phyloP scores from a whole-genome alignment of 768 basidiomycete genomes.

The Postia placenta region DNA sequence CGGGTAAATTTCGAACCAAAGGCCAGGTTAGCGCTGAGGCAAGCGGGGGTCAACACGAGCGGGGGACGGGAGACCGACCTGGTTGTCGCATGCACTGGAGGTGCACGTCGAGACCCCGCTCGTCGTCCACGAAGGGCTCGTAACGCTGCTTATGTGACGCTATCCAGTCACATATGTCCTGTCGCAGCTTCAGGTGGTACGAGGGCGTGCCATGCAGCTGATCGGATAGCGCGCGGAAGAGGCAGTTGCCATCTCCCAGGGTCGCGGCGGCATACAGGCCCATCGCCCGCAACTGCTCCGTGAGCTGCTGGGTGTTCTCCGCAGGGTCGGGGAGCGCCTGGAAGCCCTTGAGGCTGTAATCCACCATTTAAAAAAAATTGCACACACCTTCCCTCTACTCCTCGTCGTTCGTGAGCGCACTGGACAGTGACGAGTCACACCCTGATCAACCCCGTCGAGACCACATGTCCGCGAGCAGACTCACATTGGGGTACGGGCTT shows the following conservation, averaged over 20 bases:
- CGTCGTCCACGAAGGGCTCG: slow-evolving; percentile 83
- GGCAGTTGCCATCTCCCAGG: slow-evolving; percentile 87
- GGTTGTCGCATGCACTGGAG: slow-evolving; percentile 73
- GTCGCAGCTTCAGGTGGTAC: slow-evolving; percentile 60
- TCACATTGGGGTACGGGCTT: slow-evolving; percentile 34
- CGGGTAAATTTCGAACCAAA: neutral
- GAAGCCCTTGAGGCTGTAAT: slow-evolving; percentile 7
- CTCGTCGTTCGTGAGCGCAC: slow-evolving; percentile 54
- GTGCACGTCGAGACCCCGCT: slow-evolving; percentile 69
- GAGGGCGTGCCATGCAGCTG: slow-evolving; percentile 76
- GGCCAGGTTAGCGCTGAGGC: neutral
- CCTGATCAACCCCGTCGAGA: slow-evolving; percentile 18
- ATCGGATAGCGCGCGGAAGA: slow-evolving; percentile 87
- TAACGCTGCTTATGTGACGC: slow-evolving; percentile 63
- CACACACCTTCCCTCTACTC: slow-evolving; percentile 45
- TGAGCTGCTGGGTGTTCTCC: slow-evolving; percentile 60
- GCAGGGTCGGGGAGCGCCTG: slow-evolving; percentile 51
- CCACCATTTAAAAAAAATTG: slow-evolving; percentile 7
- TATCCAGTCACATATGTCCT: slow-evolving; percentile 82
- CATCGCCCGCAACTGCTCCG: slow-evolving; percentile 64
- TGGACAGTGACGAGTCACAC: slow-evolving; percentile 23
- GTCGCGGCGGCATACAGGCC: slow-evolving; percentile 87
- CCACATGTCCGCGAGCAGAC: slow-evolving; percentile 18
- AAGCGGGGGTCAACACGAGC: neutral
- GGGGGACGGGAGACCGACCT: slow-evolving; percentile 37